phyloP scores from a whole-genome alignment of 805 yeast genomes.

The Yarrowia yakushimensis region DNA sequence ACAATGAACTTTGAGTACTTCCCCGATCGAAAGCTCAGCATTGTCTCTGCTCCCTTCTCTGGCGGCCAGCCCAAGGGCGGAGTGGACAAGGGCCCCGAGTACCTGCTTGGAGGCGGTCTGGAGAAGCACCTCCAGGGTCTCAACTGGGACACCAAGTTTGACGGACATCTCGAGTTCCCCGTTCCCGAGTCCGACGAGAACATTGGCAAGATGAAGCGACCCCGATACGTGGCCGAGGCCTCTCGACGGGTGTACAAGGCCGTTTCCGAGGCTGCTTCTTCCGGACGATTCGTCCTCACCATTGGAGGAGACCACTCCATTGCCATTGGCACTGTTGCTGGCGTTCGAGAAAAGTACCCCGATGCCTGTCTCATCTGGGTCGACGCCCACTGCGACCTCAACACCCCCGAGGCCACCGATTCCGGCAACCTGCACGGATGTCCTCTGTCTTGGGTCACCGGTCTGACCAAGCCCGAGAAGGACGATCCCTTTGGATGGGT shows the following conservation, averaged over 20 bases:
- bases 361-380: constrained; percentile 92
- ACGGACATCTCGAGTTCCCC: constrained; percentile 36
- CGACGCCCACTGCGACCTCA: constrained; percentile 97
- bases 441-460: constrained; percentile 88
- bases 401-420: constrained; percentile 76
- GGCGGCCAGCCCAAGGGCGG: constrained; percentile 96
- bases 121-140: constrained; percentile 56
- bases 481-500: constrained; percentile 75
- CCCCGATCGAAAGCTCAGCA: constrained; percentile 54
- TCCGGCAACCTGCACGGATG: constrained; percentile 96
- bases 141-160: constrained; percentile 65
- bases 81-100: constrained; percentile 91
- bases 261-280: constrained; percentile 50
- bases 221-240: constrained; percentile 72
- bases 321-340: constrained; percentile 89
- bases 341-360: constrained; percentile 72
- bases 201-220: constrained; percentile 59
- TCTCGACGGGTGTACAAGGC: constrained; percentile 60
- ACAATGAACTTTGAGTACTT: constrained; percentile 44
- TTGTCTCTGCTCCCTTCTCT: constrained; percentile 86
- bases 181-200: constrained; percentile 50
- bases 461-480: constrained; percentile 51
- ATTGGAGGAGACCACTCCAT: constrained; percentile 97
- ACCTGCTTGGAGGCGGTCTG: constrained; percentile 69
- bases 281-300: constrained; percentile 66